A percentile compares a stretch with the other conserved stretches of the same genome.
These are phyloP conservation scores for Botrytis sinoallii DNA, from an alignment of 2,329 filamentous ascomycete genomes.

Conservation along the genomic window DNA sequence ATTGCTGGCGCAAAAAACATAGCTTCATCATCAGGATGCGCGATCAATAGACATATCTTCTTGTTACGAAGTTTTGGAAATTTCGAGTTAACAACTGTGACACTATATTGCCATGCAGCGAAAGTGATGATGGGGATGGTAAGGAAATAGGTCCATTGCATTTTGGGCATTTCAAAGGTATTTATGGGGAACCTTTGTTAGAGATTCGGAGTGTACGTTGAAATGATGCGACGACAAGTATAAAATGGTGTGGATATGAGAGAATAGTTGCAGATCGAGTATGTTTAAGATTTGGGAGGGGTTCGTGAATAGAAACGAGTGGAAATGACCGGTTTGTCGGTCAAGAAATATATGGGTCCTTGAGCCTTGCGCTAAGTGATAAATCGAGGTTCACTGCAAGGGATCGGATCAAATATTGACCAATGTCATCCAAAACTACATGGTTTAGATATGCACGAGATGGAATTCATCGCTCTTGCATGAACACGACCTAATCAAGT, in stretches of 20 bases:
- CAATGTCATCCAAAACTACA: neutral
- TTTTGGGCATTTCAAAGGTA: conserved; percentile 20
- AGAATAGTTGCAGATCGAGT: neutral
- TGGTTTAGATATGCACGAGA: neutral
- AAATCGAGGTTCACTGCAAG: neutral
- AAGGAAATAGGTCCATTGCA: conserved; percentile 34
- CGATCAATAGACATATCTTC: conserved; percentile 87
- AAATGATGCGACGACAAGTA: conserved; percentile 4
- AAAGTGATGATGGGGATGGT: conserved; percentile 42
- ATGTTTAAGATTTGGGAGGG: neutral
- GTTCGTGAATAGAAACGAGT: conserved; percentile 3
- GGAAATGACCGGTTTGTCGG: conserved; percentile 5
- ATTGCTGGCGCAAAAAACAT: conserved; percentile 98
- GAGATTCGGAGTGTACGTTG: neutral
- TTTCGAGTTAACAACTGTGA: conserved; percentile 41
- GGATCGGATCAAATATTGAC: neutral
- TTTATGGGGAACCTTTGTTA: neutral
- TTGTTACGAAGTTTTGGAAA: conserved; percentile 74
- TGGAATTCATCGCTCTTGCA: neutral
- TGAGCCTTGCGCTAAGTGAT: conserved; percentile 1
- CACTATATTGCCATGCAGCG: conserved; percentile 39
- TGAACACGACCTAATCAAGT: neutral
- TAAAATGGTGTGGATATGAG: neutral
- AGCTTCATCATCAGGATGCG: conserved; percentile 96
- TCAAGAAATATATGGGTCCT: conserved; percentile 7